phyloP scores from a whole-genome alignment of 2,329 filamentous ascomycete species.

The Zelopaecilomyces penicillatus region DNA sequence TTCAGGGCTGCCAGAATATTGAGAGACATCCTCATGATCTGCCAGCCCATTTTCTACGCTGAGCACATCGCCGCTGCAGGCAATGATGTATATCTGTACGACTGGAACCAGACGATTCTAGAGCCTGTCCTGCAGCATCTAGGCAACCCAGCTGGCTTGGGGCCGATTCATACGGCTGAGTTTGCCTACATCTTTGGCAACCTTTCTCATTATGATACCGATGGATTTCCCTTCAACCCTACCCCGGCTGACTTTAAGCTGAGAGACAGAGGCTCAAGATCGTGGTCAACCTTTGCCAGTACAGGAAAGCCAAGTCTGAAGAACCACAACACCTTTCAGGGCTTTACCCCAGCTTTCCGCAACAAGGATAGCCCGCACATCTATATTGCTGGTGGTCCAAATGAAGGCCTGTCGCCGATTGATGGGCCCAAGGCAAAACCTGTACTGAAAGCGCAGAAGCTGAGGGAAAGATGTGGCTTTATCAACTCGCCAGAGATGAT shows the following conservation, averaged over 20 bases:
- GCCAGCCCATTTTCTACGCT: constrained; percentile 36
- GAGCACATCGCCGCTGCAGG: constrained; percentile 27
- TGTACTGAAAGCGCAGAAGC: constrained; percentile 30
- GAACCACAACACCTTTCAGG: constrained; percentile 29
- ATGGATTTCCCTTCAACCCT: constrained; percentile 26
- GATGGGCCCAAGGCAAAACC: constrained; percentile 25
- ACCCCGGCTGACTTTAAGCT: constrained; percentile 32
- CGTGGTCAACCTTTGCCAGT: constrained; percentile 39
- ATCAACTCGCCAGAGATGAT: constrained; percentile 37
- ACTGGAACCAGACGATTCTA: constrained; percentile 47
- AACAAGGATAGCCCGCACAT: constrained; percentile 18
- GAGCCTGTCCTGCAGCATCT: constrained; percentile 30
- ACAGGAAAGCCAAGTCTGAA: constrained; percentile 25
- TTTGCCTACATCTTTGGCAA: constrained; percentile 45
- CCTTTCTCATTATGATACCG: constrained; percentile 33
- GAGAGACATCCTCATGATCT: constrained; percentile 43
- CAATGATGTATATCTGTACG: constrained; percentile 38
- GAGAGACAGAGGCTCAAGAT: constrained; percentile 29
- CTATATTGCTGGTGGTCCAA: constrained; percentile 36
- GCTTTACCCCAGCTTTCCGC: constrained; percentile 31
- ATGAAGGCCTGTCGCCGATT: constrained; percentile 33
- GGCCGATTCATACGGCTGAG: constrained; percentile 43
- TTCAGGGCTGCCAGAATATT: constrained; percentile 41
- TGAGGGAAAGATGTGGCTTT: constrained; percentile 39
- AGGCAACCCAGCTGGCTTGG: constrained; percentile 28